Base-by-base conservation (phyloP, 1,284 basidiomycete species). In the Puccinia polysora region DNA sequence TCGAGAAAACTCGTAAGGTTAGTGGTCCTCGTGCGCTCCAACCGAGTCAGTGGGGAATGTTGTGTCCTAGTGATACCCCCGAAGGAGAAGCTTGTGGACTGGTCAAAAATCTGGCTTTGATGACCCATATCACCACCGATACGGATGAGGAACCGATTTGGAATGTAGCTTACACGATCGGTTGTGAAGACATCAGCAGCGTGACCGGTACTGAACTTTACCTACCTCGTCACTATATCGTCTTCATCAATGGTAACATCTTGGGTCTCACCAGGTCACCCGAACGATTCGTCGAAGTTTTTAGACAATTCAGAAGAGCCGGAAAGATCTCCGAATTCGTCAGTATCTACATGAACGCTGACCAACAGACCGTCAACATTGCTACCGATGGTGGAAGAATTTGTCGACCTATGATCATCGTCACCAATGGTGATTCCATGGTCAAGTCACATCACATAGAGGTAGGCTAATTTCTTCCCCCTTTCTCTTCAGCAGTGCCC, bases 81-180 rank as follows among this genome's bases (percentile, higher is more conserved):
- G 96, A 99, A 87, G 97, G 96, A 79, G 96, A 99, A 81, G 96
- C 96, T 5, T 99, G 96, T 79, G 96, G 96, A 64, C 83, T 99
- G 73, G 97, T 99, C 60, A 99, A 99, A 83, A 99, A 99, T 81
- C 82, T 99, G 73, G 97, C 96, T 1, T 84, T 98, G 50, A 99
- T 98, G 94, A 98, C 97, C 2, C 97, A 99, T 81, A 99, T 99
- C 80, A 99, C 96, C 14, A 98, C 97, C 28, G 96, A 98, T 80
- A 93, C 95, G 20, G 93, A 96, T 74, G 96, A 99, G 81, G 90
- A 88, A 75, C 94, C 96, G 2, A 90, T 99, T 74, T 87, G 91
- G 76, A 85, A 87, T 74, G 83, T 97, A 53, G 89, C 91, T 2
- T 96, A 89, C 81, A 89, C 96, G 86, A 86, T 98, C 32, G 97